phyloP scores from a whole-genome alignment of 441 rosid genomes.

The Flueggea neowawraea region DNA sequence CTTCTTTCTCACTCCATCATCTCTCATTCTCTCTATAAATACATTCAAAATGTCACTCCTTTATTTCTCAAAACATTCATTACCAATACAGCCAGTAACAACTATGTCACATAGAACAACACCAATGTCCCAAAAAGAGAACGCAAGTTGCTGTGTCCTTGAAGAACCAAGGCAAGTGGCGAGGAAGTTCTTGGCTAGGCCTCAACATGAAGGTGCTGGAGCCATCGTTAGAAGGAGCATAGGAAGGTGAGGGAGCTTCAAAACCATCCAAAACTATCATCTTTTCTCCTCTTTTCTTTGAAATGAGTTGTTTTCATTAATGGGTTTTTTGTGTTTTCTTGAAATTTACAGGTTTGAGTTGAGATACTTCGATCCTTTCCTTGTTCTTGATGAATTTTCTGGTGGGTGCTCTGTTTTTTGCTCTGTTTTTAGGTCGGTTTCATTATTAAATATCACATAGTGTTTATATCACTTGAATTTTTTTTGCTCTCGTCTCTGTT shows the following conservation, averaged over 20 bases:
- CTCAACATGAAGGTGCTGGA: slow-evolving; percentile 81
- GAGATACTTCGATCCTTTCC: slow-evolving; percentile 87
- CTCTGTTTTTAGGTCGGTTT: background rate
- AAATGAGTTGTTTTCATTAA: slow-evolving; percentile 9
- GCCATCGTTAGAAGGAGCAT: slow-evolving; percentile 90
- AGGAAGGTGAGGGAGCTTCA: slow-evolving; percentile 49
- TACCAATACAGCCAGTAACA: background rate
- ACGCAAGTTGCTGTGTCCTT: slow-evolving; percentile 3
- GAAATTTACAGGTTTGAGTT: slow-evolving; percentile 60
- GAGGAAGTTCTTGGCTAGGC: slow-evolving; percentile 78
- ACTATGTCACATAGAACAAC: background rate
- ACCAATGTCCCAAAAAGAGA: slow-evolving; percentile 28
- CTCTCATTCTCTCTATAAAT: slow-evolving; percentile 26
- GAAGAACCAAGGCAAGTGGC: slow-evolving; percentile 50
- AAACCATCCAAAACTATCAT: background rate
- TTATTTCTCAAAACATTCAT: slow-evolving; percentile 6
- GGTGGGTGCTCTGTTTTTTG: slow-evolving; percentile 40
- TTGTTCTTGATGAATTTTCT: slow-evolving; percentile 85
- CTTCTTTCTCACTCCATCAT: slow-evolving; percentile 5
- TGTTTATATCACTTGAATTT: background rate
- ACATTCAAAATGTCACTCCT: slow-evolving; percentile 5
- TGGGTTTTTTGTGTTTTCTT: slow-evolving; percentile 14
- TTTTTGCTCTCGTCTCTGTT: background rate
- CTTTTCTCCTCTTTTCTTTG: background rate
- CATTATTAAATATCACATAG: no score